Percentiles rank a stretch among this genome's conserved stretches.
These are phyloP conservation scores for Skeletonema menzelii DNA, from an alignment of 108 stramenopile species.

Conservation along the genomic window DNA sequence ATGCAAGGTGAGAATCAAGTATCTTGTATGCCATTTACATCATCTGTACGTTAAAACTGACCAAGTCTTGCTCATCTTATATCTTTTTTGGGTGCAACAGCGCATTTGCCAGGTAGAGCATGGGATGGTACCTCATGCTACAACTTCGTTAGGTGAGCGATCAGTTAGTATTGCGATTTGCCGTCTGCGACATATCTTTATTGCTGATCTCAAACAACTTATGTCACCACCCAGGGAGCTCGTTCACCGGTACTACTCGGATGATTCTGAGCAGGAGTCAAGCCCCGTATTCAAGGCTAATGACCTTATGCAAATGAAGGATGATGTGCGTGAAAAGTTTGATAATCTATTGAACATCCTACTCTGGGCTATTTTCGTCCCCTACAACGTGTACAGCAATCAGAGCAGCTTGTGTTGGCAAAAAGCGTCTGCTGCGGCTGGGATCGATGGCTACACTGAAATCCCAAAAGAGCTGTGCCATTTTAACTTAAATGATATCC, in stretches of 20 bases:
- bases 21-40: constrained; percentile 2
- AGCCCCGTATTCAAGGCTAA: constrained; percentile 8
- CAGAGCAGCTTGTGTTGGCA: constrained; percentile 1
- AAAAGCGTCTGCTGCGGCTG: constrained; percentile 10
- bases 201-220: neutral
- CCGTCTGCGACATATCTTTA: neutral
- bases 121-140: constrained; percentile 18
- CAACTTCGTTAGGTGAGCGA: constrained; percentile 6
- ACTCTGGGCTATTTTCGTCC: neutral
- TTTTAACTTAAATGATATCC: constrained; percentile 7
- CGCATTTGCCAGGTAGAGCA: constrained; percentile 8
- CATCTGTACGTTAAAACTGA: neutral
- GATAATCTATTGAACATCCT: constrained; percentile 9
- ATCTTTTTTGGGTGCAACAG: constrained; percentile 6
- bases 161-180: neutral
- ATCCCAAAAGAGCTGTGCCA: constrained; percentile 10
- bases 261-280: constrained; percentile 7
- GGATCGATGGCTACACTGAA: constrained; percentile 10
- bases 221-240: constrained; percentile 3
- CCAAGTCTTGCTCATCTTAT: neutral
- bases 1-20: constrained; percentile 9
- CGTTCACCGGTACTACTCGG: constrained; percentile 14
- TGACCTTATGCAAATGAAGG: constrained; percentile 11
- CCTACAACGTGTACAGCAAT: too few species aligned
- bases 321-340: constrained; percentile 8